phyloP scores from a whole-genome alignment of 345 rosid species.

The Zanthoxylum bungeanum region DNA sequence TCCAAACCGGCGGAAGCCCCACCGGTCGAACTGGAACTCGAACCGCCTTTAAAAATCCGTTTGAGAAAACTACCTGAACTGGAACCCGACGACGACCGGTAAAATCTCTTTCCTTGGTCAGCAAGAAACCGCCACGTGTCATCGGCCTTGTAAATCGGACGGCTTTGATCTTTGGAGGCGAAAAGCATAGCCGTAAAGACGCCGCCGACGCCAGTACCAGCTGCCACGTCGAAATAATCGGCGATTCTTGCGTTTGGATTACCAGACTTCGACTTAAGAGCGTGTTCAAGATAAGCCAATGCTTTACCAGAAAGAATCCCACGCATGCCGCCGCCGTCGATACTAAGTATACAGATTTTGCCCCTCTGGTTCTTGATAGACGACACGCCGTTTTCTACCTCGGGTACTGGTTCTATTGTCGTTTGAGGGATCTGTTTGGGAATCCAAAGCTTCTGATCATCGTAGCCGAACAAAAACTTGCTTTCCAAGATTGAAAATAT shows the following conservation, averaged over 20 bases:
- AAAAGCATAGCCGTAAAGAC: conserved; percentile 91
- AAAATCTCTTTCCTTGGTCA: conserved; percentile 60
- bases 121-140: conserved; percentile 91
- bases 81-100: conserved; percentile 30
- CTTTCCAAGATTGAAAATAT: conserved; percentile 92
- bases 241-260: conserved; percentile 87
- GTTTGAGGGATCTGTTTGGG: conserved; percentile 49
- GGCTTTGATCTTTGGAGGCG: conserved; percentile 61
- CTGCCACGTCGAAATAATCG: conserved; percentile 88
- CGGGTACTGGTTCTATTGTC: conserved; percentile 30
- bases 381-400: conserved; percentile 18
- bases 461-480: conserved; percentile 88
- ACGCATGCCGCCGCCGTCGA: conserved; percentile 89
- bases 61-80: conserved; percentile 37
- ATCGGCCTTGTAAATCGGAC: conserved; percentile 74
- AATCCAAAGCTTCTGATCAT: conserved; percentile 73
- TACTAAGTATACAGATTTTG: conserved; percentile 76
- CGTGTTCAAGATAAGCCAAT: conserved; percentile 72
- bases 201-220: conserved; percentile 92
- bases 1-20: conserved; percentile 47
- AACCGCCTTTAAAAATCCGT: conserved; percentile 46
- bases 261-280: conserved; percentile 76
- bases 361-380: conserved; percentile 89
- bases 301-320: conserved; percentile 92
- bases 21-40: conserved; percentile 34